A percentile compares a stretch with the other conserved stretches of the same genome.
Evolutionary conservation across 2,329 filamentous ascomycete genomes (phyloP).

Genomic region (Alternaria conjuncta): DNA sequence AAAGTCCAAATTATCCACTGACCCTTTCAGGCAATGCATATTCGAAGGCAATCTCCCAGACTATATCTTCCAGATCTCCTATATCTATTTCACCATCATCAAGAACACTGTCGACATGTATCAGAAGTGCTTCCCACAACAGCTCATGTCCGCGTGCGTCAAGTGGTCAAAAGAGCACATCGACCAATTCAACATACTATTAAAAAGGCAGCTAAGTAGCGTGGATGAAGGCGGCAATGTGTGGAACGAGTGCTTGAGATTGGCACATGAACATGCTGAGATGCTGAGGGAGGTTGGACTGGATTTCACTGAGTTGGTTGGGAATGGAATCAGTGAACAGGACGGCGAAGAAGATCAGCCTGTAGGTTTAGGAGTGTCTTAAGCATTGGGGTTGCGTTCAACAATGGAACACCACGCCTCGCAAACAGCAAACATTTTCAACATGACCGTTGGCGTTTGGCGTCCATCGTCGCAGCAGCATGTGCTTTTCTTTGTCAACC

Average conservation of each 20-base stretch:
- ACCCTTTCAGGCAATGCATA: conserved; percentile 74
- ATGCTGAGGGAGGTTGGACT: conserved; percentile 85
- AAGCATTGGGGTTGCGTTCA: neutral
- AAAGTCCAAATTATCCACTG: neutral
- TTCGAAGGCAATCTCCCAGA: conserved; percentile 92
- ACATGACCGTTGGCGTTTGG: neutral
- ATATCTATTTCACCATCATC: conserved; percentile 93
- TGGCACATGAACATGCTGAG: conserved; percentile 79
- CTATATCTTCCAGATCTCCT: conserved; percentile 94
- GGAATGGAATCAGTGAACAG: conserved; percentile 43
- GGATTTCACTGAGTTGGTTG: conserved; percentile 85
- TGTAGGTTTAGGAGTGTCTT: conserved; percentile 40
- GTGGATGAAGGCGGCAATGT: conserved; percentile 76
- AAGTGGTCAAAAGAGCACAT: conserved; percentile 98
- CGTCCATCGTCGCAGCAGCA: neutral
- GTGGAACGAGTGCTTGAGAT: conserved; percentile 83
- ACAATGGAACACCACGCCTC: neutral
- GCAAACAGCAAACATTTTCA: neutral
- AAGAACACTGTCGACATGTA: conserved; percentile 91
- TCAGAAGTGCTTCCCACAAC: conserved; percentile 76
- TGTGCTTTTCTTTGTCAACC: neutral
- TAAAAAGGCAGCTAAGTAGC: conserved; percentile 85
- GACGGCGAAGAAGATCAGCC: conserved; percentile 1
- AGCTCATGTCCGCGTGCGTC: conserved; percentile 92
- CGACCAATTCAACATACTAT: conserved; percentile 84